Conservation (phyloP, 2,329 filamentous ascomycete species). For the Exophiala viscosa region DNA sequence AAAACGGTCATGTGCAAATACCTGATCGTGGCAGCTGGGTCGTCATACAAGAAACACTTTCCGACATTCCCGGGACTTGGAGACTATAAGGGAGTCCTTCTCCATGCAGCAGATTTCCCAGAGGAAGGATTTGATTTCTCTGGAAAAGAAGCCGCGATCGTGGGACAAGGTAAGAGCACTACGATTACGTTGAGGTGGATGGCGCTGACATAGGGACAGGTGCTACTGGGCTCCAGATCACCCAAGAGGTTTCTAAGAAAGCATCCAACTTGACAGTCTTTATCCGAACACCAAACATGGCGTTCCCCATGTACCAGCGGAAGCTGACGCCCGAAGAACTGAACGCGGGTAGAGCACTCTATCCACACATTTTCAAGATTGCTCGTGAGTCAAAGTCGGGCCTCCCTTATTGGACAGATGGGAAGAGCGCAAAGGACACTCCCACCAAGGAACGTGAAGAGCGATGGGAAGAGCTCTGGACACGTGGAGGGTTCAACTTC, state of each 20-base stretch:
- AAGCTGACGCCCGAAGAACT: background rate
- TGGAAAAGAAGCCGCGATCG: conserved; percentile 41
- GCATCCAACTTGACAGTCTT: conserved; percentile 39
- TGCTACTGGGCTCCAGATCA: conserved; percentile 40
- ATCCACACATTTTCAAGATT: background rate
- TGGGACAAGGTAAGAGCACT: conserved; percentile 31
- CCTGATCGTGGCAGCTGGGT: conserved; percentile 15
- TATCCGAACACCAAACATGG: conserved; percentile 40
- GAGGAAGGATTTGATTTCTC: conserved; percentile 13
- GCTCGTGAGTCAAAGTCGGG: background rate
- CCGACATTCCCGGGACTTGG: conserved; percentile 25
- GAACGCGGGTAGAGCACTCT: background rate
- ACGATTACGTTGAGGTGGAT: no score
- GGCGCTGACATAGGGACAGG: conserved; percentile 32
- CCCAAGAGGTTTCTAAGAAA: conserved; percentile 39
- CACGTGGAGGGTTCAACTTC: conserved; percentile 52
- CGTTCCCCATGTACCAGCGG: conserved; percentile 25
- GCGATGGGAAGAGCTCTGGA: conserved; percentile 48
- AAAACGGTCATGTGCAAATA: conserved; percentile 15
- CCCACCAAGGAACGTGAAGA: conserved; percentile 34
- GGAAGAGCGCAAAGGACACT: conserved; percentile 30
- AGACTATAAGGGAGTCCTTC: conserved; percentile 26
- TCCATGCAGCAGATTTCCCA: conserved; percentile 31
- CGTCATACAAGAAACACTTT: conserved; percentile 9
- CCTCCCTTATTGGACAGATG: conserved; percentile 53